Base-by-base conservation (phyloP, 257 asterid genomes). In the Solanum megistacrolobum region DNA sequence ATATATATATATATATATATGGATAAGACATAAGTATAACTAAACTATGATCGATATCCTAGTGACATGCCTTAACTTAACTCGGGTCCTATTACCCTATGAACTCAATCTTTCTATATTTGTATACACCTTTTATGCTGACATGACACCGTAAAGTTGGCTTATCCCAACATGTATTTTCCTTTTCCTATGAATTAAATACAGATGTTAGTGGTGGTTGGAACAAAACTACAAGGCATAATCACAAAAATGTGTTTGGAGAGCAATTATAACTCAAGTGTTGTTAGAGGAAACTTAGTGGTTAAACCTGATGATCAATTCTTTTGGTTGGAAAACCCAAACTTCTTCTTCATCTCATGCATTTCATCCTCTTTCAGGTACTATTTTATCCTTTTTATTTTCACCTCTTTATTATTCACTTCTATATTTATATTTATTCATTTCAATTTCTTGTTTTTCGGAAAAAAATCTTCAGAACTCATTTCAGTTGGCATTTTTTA, bases 221-320 rank as follows among this genome's bases (percentile, higher is more conserved):
- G 98, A 83, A 94, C 98, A 9, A 95, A 95, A 90, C 94, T 95
- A 32, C 96, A 95, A 87, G 89, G 96, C 7, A 93, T 93, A 87
- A 95, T 95, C 14, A 95, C 98, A 12, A 93, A 90, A 87, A 93
- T 95, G 98, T 92, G 98, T 91, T 88, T 95, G 38, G 98, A 93
- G 87, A 93, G 90, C 88, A 92, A 86, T 62, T 89, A 92, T 25
- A 89, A 89, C 36, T 90, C 98, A 83, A 90, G 89, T 88, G 93
- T 95, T 55, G 58, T 94, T 75, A 86, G 87, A 89, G 98, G 98
- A 85, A 81, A 92, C 55, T 88, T 92, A 58, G 91, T 93, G 55
- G 98, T 94, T 35, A 91, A 68, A 86, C 98, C 98, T 68, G 91
- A 95, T 36, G 98, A 95, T 86, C 98, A 90, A 88, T 92, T 91